These are phyloP conservation scores for Eucalyptus tenuipes DNA, from an alignment of 345 rosid genomes.

Conservation along the genomic window DNA sequence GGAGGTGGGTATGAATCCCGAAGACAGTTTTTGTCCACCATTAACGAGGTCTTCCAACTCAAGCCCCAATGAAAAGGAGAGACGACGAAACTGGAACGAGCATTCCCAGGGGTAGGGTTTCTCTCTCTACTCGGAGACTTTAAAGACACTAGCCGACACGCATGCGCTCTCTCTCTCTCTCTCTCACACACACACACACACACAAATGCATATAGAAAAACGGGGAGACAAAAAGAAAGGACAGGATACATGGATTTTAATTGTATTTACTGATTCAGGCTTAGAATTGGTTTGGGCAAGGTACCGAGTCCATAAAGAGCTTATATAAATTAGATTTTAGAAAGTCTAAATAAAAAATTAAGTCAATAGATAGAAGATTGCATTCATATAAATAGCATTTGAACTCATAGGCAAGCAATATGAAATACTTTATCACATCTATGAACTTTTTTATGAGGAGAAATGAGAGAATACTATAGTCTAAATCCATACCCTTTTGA, in stretches of 20 bases:
- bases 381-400: neutral
- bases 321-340: neutral
- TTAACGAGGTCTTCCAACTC: neutral
- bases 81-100: neutral
- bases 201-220: neutral
- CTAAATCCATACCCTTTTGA: neutral
- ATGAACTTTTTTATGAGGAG: neutral
- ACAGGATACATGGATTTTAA: neutral
- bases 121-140: neutral
- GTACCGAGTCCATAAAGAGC: neutral
- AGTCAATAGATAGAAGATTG: neutral
- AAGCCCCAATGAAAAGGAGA: neutral
- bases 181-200: neutral
- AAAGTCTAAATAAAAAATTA: neutral
- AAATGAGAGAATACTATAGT: neutral
- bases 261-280: neutral
- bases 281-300: neutral
- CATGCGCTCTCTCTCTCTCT: neutral
- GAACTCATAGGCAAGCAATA: neutral
- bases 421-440: neutral
- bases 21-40: neutral
- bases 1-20: neutral
- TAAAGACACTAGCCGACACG: neutral
- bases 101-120: neutral
- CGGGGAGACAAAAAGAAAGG: neutral